Base-by-base conservation (phyloP, 257 asterid species). In the Solanum neorickii region DNA sequence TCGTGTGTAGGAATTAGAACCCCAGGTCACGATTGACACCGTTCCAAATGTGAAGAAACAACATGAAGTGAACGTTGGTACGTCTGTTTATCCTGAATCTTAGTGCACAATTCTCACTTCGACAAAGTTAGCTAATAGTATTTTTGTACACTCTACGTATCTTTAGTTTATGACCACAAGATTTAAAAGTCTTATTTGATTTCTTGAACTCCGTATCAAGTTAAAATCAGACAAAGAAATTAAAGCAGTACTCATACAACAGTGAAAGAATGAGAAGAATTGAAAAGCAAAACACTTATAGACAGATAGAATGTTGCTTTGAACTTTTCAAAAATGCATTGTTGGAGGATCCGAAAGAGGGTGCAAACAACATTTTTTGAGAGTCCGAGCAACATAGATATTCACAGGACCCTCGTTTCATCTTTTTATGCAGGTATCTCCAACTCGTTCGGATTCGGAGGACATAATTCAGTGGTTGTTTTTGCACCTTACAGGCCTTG, bases 401-500 rank as follows among this genome's bases (percentile, higher is more conserved):
- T 5, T 20, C 46, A 35, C 3, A 35, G 16, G 37, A 35, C 16
- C 47, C 9, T 73, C 49, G 20, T 35, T n/a, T 73, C n/a, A 73
- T 35, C 47, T 8, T 37, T 73, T 49, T 11, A 83, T 25, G 93
- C 93, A 93, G 98, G 90, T 33, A 92, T 95, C 86, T 94, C 98
- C 2, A 94, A 93, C 90, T 95, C 98, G 27, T 93, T 95, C 37
- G 95, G 98, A 73, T 94, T 95, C 37, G 95, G 97, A 47, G 84
- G 84, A 25, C 84, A 80, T 80, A 80, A 80, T 29, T 80, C 84
- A 16, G 66, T 29, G 44, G 98, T 93, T 49, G 98, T 92, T 52
- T 95, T 95, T 75, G 96, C 97, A 21, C 96, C 98, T 20, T 95
- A 90, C 89, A 91, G 90, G 85, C 97, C 95, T 44, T 95, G 86